These are phyloP conservation scores for Synchytrium microbalum DNA, from an alignment of 371 early-diverging fungal genomes.

Conservation along the genomic window DNA sequence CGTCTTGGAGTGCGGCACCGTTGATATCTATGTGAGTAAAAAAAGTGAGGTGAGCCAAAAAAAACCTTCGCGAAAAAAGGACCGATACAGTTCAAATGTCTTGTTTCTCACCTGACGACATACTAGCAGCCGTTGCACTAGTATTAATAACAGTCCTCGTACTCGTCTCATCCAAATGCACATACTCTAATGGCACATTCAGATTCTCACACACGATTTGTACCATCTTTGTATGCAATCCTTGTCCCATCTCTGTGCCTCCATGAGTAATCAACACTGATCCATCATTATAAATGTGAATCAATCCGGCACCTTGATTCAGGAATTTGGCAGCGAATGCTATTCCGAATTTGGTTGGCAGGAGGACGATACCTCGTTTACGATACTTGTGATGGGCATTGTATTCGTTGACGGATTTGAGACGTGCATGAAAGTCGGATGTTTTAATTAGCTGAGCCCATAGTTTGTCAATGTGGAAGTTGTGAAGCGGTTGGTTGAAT, in stretches of 20 bases:
- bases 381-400: slow-evolving; percentile 53
- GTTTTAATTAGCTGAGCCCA: slow-evolving; percentile 48
- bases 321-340: slow-evolving; percentile 54
- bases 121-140: slow-evolving; percentile 62
- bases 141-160: slow-evolving; percentile 66
- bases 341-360: slow-evolving; percentile 69
- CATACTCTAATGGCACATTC: slow-evolving; percentile 45
- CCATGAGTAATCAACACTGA: slow-evolving; percentile 63
- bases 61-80: too few species aligned
- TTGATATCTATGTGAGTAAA: slow-evolving; percentile 46
- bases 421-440: slow-evolving; percentile 28
- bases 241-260: slow-evolving; percentile 82
- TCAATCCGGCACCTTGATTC: slow-evolving; percentile 70
- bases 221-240: slow-evolving; percentile 71
- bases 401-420: slow-evolving; percentile 48
- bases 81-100: too few species aligned
- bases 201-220: slow-evolving; percentile 65
- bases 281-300: slow-evolving; percentile 75
- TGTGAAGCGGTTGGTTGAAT: slow-evolving; percentile 49
- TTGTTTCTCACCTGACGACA: slow-evolving; percentile 36
- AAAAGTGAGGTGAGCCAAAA: too few species aligned
- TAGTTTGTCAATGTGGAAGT: slow-evolving; percentile 58
- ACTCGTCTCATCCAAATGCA: slow-evolving; percentile 63
- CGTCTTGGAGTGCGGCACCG: slow-evolving; percentile 64
- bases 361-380: slow-evolving; percentile 60